Base-by-base conservation (phyloP, 2,329 filamentous ascomycete genomes). In the Cytospora piceicola region DNA sequence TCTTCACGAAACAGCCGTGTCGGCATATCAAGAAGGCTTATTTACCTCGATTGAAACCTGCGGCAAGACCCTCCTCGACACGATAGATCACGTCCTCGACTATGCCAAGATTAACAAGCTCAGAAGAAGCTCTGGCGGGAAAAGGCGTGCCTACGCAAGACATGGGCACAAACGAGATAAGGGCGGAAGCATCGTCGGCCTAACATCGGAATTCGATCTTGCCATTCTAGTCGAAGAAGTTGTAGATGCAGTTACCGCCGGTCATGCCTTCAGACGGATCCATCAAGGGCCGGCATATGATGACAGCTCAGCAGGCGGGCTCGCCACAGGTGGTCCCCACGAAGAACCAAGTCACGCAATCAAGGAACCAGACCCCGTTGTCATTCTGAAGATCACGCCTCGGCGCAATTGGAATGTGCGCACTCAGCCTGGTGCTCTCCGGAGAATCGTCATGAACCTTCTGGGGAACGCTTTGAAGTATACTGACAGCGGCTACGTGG, bases 381-480 rank as follows among this genome's bases (percentile, higher is more conserved):
- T 67, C 1, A 67, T 66, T 56, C 73, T 86, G 7, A 81, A 86
- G 69, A 80, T 86, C 30, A 77, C 80, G 4, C 76, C 67, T 69
- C 77, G n/a, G 71, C 77, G 36, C 71, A 77, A 62, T 58, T 87
- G 84, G 82, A 73, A 76, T 6, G 85, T 85, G 70, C 76, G 78
- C 24, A 80, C 82, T 0, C 82, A 87, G 59, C 79, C 84, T 0
- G 84, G 85, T 12, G 75, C 75, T 0, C 67, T 76, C n/a, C 71
- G 76, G 49, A 78, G 83, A 11, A 81, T 88, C 56, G 75, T 87
- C 36, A 83, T 84, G 81, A 85, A 85, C 60, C 68, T 85, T 8
- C 79, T 83, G 42, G 81, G 82, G 14, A 85, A 85, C 69, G 78
- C 83, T 0, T 76, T 85, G 70, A 85, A 85, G 67, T 85, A 83